These are phyloP conservation scores for Hypoxylon sp. DNA, from an alignment of 2,329 filamentous ascomycete genomes.

Conservation along the genomic window DNA sequence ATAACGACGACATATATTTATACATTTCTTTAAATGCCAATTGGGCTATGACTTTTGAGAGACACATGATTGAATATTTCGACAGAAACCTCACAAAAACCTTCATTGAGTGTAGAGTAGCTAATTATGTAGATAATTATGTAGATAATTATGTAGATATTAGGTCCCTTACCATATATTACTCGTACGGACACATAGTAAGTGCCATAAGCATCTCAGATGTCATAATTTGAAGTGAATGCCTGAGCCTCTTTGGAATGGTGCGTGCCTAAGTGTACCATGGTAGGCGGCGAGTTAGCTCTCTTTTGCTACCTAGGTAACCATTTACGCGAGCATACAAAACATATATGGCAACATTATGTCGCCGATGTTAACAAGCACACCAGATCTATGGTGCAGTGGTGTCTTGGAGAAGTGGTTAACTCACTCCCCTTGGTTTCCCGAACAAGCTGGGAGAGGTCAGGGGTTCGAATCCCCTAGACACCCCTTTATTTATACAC, in stretches of 20 bases:
- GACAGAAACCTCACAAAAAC: neutral
- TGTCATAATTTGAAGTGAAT: neutral
- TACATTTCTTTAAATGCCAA: neutral
- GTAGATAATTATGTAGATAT: too few species aligned
- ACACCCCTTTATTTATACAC: too few species aligned
- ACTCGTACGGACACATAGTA: neutral
- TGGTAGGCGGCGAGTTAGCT: neutral
- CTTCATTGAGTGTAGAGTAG: too few species aligned
- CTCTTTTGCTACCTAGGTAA: neutral
- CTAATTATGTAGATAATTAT: too few species aligned
- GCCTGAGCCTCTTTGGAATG: neutral
- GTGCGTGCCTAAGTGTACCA: neutral
- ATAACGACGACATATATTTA: neutral
- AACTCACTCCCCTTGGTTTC: conserved; percentile 37
- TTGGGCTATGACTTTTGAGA: neutral
- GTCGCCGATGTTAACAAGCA: neutral
- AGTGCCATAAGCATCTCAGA: neutral
- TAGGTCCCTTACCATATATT: neutral
- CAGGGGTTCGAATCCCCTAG: conserved; percentile 40
- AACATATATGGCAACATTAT: conserved; percentile 1
- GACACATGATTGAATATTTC: neutral
- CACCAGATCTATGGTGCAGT: conserved; percentile 1
- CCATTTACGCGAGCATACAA: too few species aligned
- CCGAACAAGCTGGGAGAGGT: conserved; percentile 27
- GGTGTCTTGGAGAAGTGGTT: conserved; percentile 41